A percentile compares a stretch with the other conserved stretches of the same genome.
phyloP scores from a whole-genome alignment of 1,139 yeast genomes.

The Yamadazyma conglobata region DNA sequence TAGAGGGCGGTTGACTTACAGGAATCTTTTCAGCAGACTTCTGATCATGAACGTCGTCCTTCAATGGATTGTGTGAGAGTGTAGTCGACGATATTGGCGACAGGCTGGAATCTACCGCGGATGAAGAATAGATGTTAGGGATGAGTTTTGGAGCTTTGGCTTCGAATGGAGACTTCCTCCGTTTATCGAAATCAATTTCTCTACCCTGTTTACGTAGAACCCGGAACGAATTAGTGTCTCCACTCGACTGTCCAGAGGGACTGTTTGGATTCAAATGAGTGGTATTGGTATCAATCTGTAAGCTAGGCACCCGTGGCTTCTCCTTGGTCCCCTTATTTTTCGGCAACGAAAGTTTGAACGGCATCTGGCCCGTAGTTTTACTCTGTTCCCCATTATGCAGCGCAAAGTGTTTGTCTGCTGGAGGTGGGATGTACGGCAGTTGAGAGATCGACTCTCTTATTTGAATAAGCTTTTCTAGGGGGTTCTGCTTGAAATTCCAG shows the following conservation, averaged over 20 bases:
- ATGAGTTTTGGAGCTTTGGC: slow-evolving; percentile 40
- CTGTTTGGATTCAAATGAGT: slow-evolving; percentile 5
- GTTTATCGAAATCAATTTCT: slow-evolving; percentile 79
- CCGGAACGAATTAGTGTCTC: slow-evolving; percentile 35
- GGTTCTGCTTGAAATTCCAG: slow-evolving; percentile 57
- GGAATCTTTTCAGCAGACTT: not conserved
- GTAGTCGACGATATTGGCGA: slow-evolving; percentile 44
- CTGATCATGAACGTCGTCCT: slow-evolving; percentile 23
- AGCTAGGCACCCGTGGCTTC: slow-evolving; percentile 20
- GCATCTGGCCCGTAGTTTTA: slow-evolving; percentile 11
- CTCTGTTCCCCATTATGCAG: slow-evolving; percentile 2
- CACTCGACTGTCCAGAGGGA: slow-evolving; percentile 2
- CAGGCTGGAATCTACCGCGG: slow-evolving; percentile 29
- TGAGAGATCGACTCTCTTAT: slow-evolving; percentile 12
- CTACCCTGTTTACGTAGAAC: slow-evolving; percentile 62
- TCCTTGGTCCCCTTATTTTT: slow-evolving; percentile 14
- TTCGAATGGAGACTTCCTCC: slow-evolving; percentile 72
- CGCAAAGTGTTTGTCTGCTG: no score
- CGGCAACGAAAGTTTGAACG: slow-evolving; percentile 23
- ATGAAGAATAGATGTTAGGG: slow-evolving; percentile 42
- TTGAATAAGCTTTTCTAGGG: slow-evolving; percentile 15
- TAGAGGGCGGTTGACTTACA: not conserved
- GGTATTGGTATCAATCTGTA: slow-evolving; percentile 28
- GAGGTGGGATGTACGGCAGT: slow-evolving; percentile 10
- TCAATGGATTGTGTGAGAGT: slow-evolving; percentile 26